Evolutionary conservation across 1,284 basidiomycete genomes (phyloP).

Genomic region (Leccinum pachyderme): DNA sequence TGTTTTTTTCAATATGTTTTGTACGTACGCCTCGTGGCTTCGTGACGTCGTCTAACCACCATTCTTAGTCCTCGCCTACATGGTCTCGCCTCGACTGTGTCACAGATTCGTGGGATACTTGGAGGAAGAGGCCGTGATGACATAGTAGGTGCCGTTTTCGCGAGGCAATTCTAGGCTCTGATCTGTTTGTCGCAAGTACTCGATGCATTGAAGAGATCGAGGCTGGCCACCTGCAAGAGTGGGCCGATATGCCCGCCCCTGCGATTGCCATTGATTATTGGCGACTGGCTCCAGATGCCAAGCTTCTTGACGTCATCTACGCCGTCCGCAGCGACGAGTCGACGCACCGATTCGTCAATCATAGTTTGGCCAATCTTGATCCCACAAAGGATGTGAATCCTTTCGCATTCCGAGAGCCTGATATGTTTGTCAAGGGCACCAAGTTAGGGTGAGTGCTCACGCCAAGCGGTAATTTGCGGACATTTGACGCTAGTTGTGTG

Average conservation of each 20-base stretch:
- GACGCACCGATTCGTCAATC: slow-evolving; percentile 91
- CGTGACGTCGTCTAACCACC: slow-evolving; percentile 17
- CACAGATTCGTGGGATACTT: slow-evolving; percentile 96
- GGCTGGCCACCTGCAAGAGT: slow-evolving; percentile 84
- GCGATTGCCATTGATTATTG: slow-evolving; percentile 94
- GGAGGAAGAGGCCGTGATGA: slow-evolving; percentile 93
- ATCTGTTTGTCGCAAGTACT: slow-evolving; percentile 48
- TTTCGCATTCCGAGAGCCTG: slow-evolving; percentile 87
- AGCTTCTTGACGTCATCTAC: slow-evolving; percentile 83
- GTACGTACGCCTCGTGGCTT: slow-evolving; percentile 44
- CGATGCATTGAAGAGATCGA: slow-evolving; percentile 83
- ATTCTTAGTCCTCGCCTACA: slow-evolving; percentile 69
- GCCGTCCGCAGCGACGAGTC: slow-evolving; percentile 93
- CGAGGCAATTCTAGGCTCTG: slow-evolving; percentile 27
- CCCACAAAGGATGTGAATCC: slow-evolving; percentile 82
- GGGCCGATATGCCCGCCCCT: slow-evolving; percentile 74
- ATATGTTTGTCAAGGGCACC: slow-evolving; percentile 78
- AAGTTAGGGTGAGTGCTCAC: slow-evolving; percentile 60
- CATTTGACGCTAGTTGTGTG: slow-evolving; percentile 10
- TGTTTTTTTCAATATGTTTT: slow-evolving; percentile 90
- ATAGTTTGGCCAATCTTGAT: slow-evolving; percentile 85
- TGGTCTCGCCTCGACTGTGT: slow-evolving; percentile 79
- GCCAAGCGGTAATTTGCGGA: slow-evolving; percentile 6
- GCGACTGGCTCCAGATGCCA: slow-evolving; percentile 74
- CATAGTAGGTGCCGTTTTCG: slow-evolving; percentile 58